Evolutionary conservation across 1,284 basidiomycete genomes (phyloP), one percentile per base, ranked within the genome.

Genomic region (Trichosporon asahii): DNA sequence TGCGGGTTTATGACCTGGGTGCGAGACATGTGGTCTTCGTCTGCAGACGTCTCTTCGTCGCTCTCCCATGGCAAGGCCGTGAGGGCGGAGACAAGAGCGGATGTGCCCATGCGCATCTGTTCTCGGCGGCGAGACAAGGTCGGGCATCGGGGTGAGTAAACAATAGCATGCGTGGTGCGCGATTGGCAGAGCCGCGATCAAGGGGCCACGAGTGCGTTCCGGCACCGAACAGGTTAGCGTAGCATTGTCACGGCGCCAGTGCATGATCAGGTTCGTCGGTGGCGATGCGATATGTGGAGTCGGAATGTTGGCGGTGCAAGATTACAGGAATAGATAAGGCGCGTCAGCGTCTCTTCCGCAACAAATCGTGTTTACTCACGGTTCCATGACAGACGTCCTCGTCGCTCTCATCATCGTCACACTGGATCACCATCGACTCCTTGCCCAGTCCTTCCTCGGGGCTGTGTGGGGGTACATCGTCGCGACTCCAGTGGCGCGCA

Each of bases 41-140:
- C 75, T 21, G 75, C 75, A 23, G 71, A 72, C 0, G 63, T 25
- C 25, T 66, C 60, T 23, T 75, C 76, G 25, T 78, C 77, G 9
- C 57, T 74, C 11, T 83, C 79, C 77, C 77, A 78, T 2, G 81
- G 79, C 14, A 83, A 31, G 1, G 81, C 79, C 11, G 79, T 79
- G 31, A 83, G 71, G 2, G 81, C 81, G 0, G 81, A 82, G 29
- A 83, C 73, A 31, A 83, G 76, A n/a, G 81, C 80, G 4, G 81
- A 82, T 15, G 80, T 78, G 15, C 81, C 81, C 77, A 80, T 79
- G 18, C 77, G 79, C 35, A 79, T 77, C 80, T 83, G 23, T 61
- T 37, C 23, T 25, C 27, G 27, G 25, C 12, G 25, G 49, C 49
- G 49, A 55, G 25, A 21, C 14, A 27, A 18, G 25, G 7, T 60